A percentile compares a stretch with the other conserved stretches of the same genome.
Evolutionary conservation across 2,329 filamentous ascomycete genomes (phyloP).

Genomic region (Colletotrichum lini): DNA sequence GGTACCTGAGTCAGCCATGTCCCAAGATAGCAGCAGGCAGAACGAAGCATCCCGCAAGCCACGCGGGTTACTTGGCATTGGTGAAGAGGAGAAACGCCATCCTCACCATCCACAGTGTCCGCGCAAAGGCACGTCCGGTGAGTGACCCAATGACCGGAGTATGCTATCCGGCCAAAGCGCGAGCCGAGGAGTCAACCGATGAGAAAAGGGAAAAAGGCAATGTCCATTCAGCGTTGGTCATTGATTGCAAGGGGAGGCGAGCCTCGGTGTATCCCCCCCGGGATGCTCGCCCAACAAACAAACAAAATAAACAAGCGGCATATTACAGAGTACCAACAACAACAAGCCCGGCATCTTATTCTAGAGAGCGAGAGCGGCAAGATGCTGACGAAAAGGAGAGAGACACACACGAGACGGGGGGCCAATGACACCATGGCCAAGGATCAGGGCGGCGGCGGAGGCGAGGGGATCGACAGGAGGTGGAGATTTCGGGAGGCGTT

Average conservation of each 20-base stretch:
- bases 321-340: background rate
- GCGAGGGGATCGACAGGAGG: slow-evolving; percentile 42
- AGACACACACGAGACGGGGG: slow-evolving; percentile 6
- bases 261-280: background rate
- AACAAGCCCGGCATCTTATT: background rate
- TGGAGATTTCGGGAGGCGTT: background rate
- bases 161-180: background rate
- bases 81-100: slow-evolving; percentile 1
- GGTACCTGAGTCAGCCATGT: slow-evolving; percentile 1
- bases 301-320: slow-evolving; percentile 2
- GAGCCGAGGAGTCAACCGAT: background rate
- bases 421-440: slow-evolving; percentile 33
- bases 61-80: slow-evolving; percentile 8
- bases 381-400: background rate
- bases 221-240: background rate
- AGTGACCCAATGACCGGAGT: background rate
- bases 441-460: slow-evolving; percentile 27
- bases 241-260: background rate
- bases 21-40: slow-evolving; percentile 20
- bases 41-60: slow-evolving; percentile 1
- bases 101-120: background rate
- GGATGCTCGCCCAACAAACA: background rate
- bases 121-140: background rate
- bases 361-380: background rate
- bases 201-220: background rate